phyloP scores from a whole-genome alignment of 2,329 filamentous ascomycete genomes.

The Penicillium italicum region DNA sequence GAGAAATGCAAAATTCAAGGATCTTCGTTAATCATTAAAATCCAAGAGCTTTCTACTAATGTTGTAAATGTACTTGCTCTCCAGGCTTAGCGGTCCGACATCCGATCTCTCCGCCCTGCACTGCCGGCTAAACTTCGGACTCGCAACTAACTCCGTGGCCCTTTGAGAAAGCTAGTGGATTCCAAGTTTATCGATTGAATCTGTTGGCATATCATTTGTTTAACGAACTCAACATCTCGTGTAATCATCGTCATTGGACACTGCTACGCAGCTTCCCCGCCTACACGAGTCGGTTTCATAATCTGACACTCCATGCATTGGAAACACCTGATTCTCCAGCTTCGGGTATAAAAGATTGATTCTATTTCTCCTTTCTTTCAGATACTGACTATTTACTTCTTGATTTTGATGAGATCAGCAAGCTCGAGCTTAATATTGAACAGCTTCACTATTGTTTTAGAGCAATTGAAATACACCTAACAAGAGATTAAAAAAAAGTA shows the following conservation, averaged over 20 bases:
- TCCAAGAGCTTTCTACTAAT: too few relatives aligned
- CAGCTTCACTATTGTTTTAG: not conserved
- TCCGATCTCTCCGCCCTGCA: conserved; percentile 10
- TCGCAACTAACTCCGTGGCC: conserved; percentile 19
- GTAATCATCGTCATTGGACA: not conserved
- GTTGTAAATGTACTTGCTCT: too few relatives aligned
- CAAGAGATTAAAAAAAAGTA: not conserved
- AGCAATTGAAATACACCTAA: not conserved
- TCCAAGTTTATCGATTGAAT: not conserved
- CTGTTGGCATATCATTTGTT: conserved; percentile 6
- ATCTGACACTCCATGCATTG: not conserved
- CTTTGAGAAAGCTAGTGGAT: conserved; percentile 14
- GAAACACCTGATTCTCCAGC: not conserved
- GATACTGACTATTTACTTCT: not conserved
- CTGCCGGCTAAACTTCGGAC: conserved; percentile 31
- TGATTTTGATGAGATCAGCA: not conserved
- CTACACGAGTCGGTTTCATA: not conserved
- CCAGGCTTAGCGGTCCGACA: conserved; percentile 18
- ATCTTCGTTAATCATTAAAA: not conserved
- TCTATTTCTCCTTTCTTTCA: not conserved
- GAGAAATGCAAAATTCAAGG: not conserved
- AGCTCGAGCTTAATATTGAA: not conserved
- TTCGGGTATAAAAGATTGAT: not conserved
- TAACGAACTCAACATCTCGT: not conserved
- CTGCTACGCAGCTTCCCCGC: not conserved